phyloP scores from a whole-genome alignment of 2,329 filamentous ascomycete species.

The Biscogniauxia mediterranea region DNA sequence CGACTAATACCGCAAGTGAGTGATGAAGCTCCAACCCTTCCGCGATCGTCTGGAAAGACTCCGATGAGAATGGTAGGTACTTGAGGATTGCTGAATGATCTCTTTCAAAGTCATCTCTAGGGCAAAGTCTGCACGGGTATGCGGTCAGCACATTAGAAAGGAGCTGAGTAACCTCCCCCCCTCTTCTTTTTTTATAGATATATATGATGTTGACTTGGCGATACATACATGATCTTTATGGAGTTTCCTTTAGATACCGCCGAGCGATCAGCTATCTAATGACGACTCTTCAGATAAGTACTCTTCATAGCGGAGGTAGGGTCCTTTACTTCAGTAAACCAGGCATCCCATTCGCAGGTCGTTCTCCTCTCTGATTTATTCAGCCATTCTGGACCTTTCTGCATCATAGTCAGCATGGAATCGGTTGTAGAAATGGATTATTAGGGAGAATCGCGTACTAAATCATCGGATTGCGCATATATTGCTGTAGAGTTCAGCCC shows the following conservation, averaged over 20 bases:
- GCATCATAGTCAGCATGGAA: not conserved
- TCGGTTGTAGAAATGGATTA: not conserved
- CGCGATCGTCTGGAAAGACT: not conserved
- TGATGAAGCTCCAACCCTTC: not conserved
- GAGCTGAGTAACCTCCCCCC: not conserved
- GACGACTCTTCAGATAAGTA: not conserved
- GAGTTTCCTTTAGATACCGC: not conserved
- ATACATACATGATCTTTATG: not conserved
- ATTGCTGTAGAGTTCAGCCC: not conserved
- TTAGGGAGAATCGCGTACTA: not conserved
- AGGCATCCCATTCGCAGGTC: not conserved
- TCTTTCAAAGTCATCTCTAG: not conserved
- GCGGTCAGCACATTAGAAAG: not conserved
- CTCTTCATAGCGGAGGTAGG: not conserved
- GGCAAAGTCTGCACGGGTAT: not conserved
- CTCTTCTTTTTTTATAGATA: not conserved
- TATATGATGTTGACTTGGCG: not conserved
- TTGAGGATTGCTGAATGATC: not conserved
- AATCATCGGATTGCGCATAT: not conserved
- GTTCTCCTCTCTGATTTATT: not conserved
- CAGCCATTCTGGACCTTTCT: not conserved
- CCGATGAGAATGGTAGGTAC: not conserved
- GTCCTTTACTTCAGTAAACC: not conserved
- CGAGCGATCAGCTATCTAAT: not conserved
- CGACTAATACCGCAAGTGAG: not conserved